Conservation (phyloP, 192 early-diverging fungal species). For the Podila epigama region DNA sequence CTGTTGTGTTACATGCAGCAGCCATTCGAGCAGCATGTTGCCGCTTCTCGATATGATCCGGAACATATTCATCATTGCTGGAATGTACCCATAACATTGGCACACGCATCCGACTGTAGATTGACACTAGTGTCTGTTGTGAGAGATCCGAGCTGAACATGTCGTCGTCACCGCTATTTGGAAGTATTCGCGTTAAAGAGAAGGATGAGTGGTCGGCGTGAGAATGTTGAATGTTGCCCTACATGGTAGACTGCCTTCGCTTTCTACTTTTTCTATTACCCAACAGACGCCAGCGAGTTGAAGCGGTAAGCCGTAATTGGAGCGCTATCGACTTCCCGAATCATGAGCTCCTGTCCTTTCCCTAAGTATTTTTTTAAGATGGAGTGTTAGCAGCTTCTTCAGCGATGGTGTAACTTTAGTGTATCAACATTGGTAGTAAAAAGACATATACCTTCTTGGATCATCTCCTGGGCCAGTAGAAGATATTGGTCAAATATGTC, state of each 20-base stretch:
- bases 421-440: too few relatives aligned
- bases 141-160: conserved; percentile 51
- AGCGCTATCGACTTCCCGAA: conserved; percentile 28
- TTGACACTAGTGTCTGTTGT: conserved; percentile 10
- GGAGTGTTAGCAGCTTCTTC: neutral
- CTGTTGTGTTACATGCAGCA: conserved; percentile 6
- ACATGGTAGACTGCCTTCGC: neutral
- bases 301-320: conserved; percentile 53
- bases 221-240: neutral
- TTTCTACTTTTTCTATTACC: conserved; percentile 16
- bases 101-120: conserved; percentile 27
- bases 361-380: too few relatives aligned
- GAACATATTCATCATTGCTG: conserved; percentile 43
- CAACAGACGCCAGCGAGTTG: conserved; percentile 36
- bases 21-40: conserved; percentile 6
- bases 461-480: conserved; percentile 37
- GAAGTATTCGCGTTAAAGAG: neutral
- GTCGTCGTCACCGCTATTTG: conserved; percentile 42
- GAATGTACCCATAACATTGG: conserved; percentile 36
- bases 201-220: too few relatives aligned
- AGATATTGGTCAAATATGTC: conserved; percentile 37
- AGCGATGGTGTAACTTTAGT: neutral
- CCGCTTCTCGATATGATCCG: conserved; percentile 29
- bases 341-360: conserved; percentile 48
- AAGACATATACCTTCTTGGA: conserved; percentile 19